phyloP scores from a whole-genome alignment of 1,139 yeast species.

The Zygosaccharomyces pseudobailii region DNA sequence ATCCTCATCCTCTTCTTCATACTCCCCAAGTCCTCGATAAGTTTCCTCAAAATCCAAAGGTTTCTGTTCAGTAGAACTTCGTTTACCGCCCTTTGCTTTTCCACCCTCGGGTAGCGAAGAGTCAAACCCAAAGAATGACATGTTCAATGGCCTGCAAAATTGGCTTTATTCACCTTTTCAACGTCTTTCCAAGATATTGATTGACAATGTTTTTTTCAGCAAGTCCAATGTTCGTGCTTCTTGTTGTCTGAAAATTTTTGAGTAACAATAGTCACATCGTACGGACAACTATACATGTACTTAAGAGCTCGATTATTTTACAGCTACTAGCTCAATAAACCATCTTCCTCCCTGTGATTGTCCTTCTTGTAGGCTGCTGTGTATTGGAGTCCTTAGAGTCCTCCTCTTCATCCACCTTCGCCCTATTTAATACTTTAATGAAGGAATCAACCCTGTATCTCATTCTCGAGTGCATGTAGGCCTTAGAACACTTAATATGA shows the following conservation, averaged over 20 bases:
- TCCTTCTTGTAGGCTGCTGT: constrained; percentile 29
- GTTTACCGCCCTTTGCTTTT: constrained; percentile 10
- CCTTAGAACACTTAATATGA: constrained; percentile 96
- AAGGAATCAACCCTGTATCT: constrained; percentile 90
- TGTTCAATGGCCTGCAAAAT: constrained; percentile 5
- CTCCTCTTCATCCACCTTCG: constrained; percentile 85
- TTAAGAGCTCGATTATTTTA: not conserved
- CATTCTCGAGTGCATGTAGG: constrained; percentile 98
- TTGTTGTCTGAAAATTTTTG: constrained; percentile 3
- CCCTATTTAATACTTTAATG: constrained; percentile 91
- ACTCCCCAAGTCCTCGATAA: constrained; percentile 72
- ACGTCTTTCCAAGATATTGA: not conserved
- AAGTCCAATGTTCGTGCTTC: not conserved
- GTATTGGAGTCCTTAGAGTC: constrained; percentile 33
- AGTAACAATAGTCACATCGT: not conserved
- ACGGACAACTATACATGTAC: constrained; percentile 1
- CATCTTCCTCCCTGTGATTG: constrained; percentile 35
- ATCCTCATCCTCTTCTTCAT: constrained; percentile 67
- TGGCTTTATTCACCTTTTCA: not conserved
- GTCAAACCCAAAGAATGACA: constrained; percentile 36
- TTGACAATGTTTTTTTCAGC: not conserved
- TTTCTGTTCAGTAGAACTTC: constrained; percentile 26
- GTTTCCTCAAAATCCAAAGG: constrained; percentile 72
- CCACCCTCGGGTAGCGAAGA: constrained; percentile 15
- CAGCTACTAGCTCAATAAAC: constrained; percentile 21